Evolutionary conservation across 1,139 yeast genomes (phyloP).

Genomic region (Pneumocystis jirovecii): DNA sequence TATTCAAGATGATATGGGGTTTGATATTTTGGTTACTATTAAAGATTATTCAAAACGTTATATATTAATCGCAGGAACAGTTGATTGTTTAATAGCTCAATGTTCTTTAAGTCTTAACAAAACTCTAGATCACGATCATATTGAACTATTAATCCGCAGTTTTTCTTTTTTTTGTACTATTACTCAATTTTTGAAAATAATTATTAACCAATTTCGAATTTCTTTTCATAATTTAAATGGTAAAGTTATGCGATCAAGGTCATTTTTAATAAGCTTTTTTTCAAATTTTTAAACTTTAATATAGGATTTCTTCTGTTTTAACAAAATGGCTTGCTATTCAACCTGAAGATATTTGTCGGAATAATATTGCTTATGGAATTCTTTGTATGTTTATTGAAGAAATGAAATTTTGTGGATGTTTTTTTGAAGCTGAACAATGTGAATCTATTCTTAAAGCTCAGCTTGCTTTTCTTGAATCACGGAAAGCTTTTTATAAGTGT

Average conservation of each 20-base stretch:
- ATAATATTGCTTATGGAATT: neutral
- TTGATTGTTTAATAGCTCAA: neutral
- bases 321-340: neutral
- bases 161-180: constrained; percentile 1
- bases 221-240: neutral
- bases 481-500: neutral
- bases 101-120: neutral
- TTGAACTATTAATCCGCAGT: neutral
- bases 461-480: neutral
- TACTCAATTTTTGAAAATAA: neutral
- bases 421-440: neutral
- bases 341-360: neutral
- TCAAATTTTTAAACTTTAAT: neutral
- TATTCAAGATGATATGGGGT: neutral
- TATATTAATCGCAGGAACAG: neutral
- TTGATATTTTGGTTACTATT: neutral
- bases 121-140: neutral
- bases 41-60: neutral
- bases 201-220: neutral
- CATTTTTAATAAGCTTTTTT: neutral
- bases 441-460: neutral
- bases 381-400: neutral
- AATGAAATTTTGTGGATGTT: neutral
- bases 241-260: neutral
- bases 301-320: neutral